Conservation (phyloP, 352 stramenopile genomes). For the Phytophthora tubulina region DNA sequence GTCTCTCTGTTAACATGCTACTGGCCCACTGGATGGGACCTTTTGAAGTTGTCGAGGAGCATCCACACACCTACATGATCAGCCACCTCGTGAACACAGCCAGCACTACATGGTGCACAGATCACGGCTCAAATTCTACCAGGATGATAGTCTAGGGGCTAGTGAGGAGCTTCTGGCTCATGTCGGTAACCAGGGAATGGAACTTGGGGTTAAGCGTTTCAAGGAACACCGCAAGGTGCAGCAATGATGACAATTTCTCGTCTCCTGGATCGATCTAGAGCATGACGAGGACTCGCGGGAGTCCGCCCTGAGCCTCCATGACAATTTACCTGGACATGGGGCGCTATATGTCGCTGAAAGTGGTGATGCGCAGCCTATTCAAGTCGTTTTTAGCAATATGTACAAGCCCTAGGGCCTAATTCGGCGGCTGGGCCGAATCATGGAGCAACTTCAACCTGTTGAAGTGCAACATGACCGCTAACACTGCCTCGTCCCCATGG, state of each 20-base stretch:
- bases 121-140: slow-evolving; percentile 2
- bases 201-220: not conserved
- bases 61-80: slow-evolving; percentile 8
- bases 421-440: not conserved
- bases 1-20: slow-evolving; percentile 7
- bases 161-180: not conserved
- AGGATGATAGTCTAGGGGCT: not conserved
- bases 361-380: not conserved
- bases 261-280: not conserved
- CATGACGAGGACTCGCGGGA: not conserved
- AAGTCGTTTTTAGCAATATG: not conserved
- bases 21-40: slow-evolving; percentile 5
- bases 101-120: not conserved
- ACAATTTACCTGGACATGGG: not conserved
- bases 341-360: not conserved
- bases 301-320: not conserved
- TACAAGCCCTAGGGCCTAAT: not conserved
- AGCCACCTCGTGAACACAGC: not conserved
- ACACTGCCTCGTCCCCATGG: not conserved
- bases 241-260: not conserved
- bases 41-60: not conserved
- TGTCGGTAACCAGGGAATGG: not conserved
- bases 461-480: not conserved
- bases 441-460: not conserved
- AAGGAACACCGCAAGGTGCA: not conserved